Conservation (phyloP, 179 eudicot genomes). For the Kewa caespitosa region DNA sequence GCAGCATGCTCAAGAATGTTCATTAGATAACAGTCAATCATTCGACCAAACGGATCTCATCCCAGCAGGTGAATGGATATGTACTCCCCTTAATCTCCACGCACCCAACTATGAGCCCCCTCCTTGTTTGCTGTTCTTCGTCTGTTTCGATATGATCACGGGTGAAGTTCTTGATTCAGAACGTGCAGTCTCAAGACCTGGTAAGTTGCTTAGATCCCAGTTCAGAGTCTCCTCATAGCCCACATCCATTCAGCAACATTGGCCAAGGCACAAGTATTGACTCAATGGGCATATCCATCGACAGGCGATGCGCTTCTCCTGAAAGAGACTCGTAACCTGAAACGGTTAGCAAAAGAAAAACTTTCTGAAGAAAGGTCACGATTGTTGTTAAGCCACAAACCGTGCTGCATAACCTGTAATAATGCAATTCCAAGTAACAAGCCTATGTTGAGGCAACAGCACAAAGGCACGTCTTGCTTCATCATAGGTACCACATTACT, state of each 20-base stretch:
- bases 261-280: conserved; percentile 33
- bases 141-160: conserved; percentile 17
- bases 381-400: conserved; percentile 28
- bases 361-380: conserved; percentile 29
- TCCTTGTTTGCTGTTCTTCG: conserved; percentile 24
- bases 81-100: conserved; percentile 30
- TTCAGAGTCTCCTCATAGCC: conserved; percentile 25
- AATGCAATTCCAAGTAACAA: conserved; percentile 33
- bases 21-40: conserved; percentile 19
- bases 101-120: conserved; percentile 39
- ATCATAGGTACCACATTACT: conserved; percentile 28
- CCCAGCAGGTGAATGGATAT: conserved; percentile 23
- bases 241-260: conserved; percentile 35
- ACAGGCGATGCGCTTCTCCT: conserved; percentile 30
- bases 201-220: conserved; percentile 29
- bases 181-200: conserved; percentile 27
- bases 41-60: conserved; percentile 25
- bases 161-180: conserved; percentile 25
- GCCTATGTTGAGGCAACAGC: conserved; percentile 14
- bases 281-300: conserved; percentile 27
- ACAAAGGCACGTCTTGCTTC: conserved; percentile 29
- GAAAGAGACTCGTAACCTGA: conserved; percentile 32
- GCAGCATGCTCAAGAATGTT: conserved; percentile 11
- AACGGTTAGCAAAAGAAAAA: conserved; percentile 18
- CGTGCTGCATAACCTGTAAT: conserved; percentile 34